These are phyloP conservation scores for Noccaea caerulescens DNA, from an alignment of 345 rosid genomes.

Conservation along the genomic window DNA sequence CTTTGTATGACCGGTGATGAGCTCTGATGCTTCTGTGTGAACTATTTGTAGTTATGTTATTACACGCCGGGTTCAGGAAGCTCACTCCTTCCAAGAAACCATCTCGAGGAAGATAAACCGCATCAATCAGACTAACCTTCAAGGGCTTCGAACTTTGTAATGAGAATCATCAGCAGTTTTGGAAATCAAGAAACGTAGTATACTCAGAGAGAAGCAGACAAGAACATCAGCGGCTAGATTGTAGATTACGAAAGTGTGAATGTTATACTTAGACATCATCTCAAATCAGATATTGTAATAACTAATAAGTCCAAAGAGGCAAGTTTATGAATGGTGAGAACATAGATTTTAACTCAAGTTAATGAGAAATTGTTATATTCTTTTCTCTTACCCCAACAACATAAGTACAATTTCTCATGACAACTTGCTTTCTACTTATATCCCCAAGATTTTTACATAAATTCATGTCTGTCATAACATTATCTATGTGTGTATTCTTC, in stretches of 20 bases:
- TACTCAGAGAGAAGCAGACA: background rate
- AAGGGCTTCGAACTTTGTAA: slow-evolving; percentile 11
- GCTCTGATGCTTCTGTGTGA: slow-evolving; percentile 1
- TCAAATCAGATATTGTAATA: slow-evolving; percentile 8
- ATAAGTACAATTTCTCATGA: background rate
- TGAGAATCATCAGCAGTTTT: slow-evolving; percentile 32
- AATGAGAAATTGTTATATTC: background rate
- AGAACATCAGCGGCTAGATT: slow-evolving; percentile 6
- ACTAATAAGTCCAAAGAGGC: background rate
- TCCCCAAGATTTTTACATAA: background rate
- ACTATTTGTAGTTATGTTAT: slow-evolving; percentile 57
- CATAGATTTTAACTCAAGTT: background rate
- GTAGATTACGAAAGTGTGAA: slow-evolving; percentile 22
- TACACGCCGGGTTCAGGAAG: slow-evolving; percentile 85
- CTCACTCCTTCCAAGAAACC: slow-evolving; percentile 66
- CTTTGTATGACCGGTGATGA: background rate
- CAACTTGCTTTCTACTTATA: slow-evolving; percentile 1
- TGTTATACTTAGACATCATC: slow-evolving; percentile 29
- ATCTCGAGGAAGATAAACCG: slow-evolving; percentile 44
- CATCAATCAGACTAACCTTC: background rate
- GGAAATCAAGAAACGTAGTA: background rate
- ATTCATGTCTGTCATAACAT: background rate
- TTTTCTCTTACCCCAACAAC: background rate
- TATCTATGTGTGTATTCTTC: background rate
- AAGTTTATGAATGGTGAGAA: slow-evolving; percentile 5